phyloP scores from a whole-genome alignment of 345 rosid species.

The Durio zibethinus region DNA sequence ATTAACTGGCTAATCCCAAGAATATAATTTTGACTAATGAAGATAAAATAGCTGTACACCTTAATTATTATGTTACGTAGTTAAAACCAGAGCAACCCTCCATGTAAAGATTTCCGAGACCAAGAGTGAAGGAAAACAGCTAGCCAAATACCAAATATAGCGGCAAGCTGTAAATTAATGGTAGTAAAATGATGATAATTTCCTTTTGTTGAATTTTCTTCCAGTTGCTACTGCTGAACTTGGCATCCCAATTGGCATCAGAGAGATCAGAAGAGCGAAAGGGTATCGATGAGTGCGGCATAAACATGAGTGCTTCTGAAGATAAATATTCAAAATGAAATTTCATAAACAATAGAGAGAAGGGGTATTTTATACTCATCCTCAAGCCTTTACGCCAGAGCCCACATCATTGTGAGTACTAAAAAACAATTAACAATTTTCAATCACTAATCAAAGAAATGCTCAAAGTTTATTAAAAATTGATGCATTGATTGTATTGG shows the following conservation, averaged over 20 bases:
- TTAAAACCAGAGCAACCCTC: background rate
- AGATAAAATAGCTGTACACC: background rate
- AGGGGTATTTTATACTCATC: background rate
- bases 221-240: background rate
- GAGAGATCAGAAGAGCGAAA: background rate
- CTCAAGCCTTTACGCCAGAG: background rate
- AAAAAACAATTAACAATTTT: background rate
- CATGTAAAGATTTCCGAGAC: background rate
- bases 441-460: background rate
- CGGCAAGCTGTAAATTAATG: background rate
- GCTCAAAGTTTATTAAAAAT: no score
- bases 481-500: background rate
- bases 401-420: slow-evolving; percentile 12
- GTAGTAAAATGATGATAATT: background rate
- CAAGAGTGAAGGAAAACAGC: background rate
- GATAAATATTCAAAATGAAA: no score
- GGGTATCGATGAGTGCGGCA: background rate
- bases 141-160: background rate
- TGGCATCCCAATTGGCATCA: background rate
- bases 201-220: background rate
- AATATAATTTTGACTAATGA: background rate
- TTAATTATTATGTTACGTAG: no score
- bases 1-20: no score
- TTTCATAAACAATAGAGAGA: no score
- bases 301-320: background rate